phyloP scores from a whole-genome alignment of 1,284 basidiomycete genomes.

The Marasmius tenuissimus region DNA sequence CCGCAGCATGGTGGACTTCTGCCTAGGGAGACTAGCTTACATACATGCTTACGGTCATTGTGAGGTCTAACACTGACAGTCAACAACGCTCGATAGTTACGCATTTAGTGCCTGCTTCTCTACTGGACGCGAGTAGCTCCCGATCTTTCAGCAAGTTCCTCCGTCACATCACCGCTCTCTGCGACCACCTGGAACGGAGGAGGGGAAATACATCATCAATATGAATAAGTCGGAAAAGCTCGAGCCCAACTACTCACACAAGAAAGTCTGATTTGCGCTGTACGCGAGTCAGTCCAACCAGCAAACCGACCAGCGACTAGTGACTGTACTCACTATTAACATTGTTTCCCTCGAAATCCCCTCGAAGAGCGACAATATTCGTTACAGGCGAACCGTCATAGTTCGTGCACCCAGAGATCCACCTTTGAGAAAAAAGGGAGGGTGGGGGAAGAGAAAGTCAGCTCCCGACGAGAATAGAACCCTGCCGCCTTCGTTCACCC shows the following conservation, averaged over 20 bases:
- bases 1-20: no score
- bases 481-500: no score
- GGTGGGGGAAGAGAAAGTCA: no score
- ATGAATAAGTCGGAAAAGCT: background rate
- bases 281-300: background rate
- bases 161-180: background rate
- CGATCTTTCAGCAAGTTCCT: background rate
- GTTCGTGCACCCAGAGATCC: background rate
- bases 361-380: background rate
- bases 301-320: no score
- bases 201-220: background rate
- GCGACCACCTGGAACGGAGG: background rate
- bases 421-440: background rate
- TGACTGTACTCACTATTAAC: background rate
- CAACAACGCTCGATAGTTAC: no score
- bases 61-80: no score
- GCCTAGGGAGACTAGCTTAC: no score
- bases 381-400: background rate
- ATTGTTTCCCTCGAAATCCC: background rate
- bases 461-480: background rate
- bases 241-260: background rate
- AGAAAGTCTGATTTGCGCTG: background rate
- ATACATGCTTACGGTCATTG: no score
- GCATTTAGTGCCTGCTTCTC: no score
- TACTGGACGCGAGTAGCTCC: background rate